Evolutionary conservation across 1,284 basidiomycete species (phyloP).

Genomic region (Tylopilus microsporus): DNA sequence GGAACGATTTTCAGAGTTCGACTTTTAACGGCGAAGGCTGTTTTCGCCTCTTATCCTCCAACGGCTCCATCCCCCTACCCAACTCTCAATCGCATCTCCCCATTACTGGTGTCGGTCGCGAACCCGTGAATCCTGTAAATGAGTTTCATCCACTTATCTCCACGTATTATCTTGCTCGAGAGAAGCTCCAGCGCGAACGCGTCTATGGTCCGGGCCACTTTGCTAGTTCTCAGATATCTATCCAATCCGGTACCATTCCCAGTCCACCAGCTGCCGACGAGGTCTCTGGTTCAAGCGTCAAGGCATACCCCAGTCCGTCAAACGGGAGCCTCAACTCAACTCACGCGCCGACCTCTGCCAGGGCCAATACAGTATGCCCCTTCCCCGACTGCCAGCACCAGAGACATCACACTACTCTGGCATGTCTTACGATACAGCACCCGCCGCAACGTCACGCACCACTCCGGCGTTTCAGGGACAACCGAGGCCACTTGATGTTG

Average conservation of each 20-base stretch:
- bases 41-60: constrained; percentile 67
- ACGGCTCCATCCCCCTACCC: constrained; percentile 47
- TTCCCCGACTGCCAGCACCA: constrained; percentile 77
- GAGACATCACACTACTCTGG: constrained; percentile 74
- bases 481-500: constrained; percentile 54
- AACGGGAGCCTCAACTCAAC: constrained; percentile 21
- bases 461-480: constrained; percentile 51
- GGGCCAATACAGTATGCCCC: constrained; percentile 77
- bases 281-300: constrained; percentile 17
- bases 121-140: constrained; percentile 75
- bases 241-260: constrained; percentile 22
- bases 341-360: constrained; percentile 28
- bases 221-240: constrained; percentile 79
- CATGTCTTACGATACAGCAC: constrained; percentile 63
- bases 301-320: constrained; percentile 26
- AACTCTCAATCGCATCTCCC: constrained; percentile 50
- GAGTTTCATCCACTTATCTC: constrained; percentile 94
- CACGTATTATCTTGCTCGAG: constrained; percentile 92
- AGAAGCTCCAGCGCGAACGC: constrained; percentile 91
- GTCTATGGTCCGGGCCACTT: constrained; percentile 94
- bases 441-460: constrained; percentile 49
- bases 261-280: constrained; percentile 26
- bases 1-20: constrained; percentile 85
- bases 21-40: constrained; percentile 90
- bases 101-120: constrained; percentile 44